Conservation (phyloP, 1,284 basidiomycete genomes). For the Papiliotrema terrestris region DNA sequence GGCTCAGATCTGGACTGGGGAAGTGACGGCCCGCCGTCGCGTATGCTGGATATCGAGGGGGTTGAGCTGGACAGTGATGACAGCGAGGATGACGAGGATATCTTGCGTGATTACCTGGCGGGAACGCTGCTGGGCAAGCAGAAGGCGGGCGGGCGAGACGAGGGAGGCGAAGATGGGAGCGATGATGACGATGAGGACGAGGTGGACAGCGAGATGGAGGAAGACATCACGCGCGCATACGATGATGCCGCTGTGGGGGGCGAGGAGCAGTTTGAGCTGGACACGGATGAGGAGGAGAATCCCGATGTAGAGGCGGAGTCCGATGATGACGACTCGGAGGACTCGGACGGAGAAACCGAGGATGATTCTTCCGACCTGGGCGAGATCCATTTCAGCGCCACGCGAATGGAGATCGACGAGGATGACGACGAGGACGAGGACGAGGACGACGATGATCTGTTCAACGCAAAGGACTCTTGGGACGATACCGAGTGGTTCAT, state of each 20-base stretch:
- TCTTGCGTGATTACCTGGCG: slow-evolving; percentile 37
- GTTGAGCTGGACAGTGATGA: slow-evolving; percentile 12
- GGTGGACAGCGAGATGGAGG: slow-evolving; percentile 8
- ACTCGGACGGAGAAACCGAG: not conserved
- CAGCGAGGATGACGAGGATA: slow-evolving; percentile 27
- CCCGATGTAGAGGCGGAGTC: slow-evolving; percentile 22
- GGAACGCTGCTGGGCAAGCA: slow-evolving; percentile 23
- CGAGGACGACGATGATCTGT: slow-evolving; percentile 5
- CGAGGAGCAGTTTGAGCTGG: slow-evolving; percentile 15
- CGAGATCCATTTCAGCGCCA: not conserved
- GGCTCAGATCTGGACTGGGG: slow-evolving; percentile 51
- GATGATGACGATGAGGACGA: slow-evolving; percentile 18
- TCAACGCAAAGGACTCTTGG: slow-evolving; percentile 7
- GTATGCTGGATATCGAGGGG: slow-evolving; percentile 8
- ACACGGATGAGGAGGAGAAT: slow-evolving; percentile 17
- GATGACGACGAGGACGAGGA: slow-evolving; percentile 15
- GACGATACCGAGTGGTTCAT: slow-evolving; percentile 55
- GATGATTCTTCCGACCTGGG: slow-evolving; percentile 4
- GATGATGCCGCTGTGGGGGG: slow-evolving; percentile 6
- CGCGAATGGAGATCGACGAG: slow-evolving; percentile 9
- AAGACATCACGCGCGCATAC: slow-evolving; percentile 1
- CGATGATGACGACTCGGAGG: slow-evolving; percentile 5
- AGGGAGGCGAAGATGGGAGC: too few species aligned
- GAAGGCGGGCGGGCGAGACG: slow-evolving; percentile 12
- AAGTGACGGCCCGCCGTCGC: slow-evolving; percentile 39